phyloP scores from a whole-genome alignment of 2,329 filamentous ascomycete genomes.

The Ilyonectria robusta region DNA sequence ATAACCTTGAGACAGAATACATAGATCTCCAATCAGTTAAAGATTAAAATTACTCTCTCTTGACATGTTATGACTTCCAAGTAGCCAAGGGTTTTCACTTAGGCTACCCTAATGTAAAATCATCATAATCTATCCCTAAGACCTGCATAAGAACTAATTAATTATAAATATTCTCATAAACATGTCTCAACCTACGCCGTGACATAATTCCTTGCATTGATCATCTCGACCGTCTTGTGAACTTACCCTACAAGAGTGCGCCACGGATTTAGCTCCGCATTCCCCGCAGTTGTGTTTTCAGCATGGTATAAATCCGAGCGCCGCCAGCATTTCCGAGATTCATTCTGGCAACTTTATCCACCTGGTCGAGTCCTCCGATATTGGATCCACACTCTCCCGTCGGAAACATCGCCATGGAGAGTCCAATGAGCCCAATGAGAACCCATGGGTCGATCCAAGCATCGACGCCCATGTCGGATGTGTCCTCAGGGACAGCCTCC shows the following conservation, averaged over 20 bases:
- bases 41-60: too few relatives aligned
- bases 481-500: slow-evolving; percentile 22
- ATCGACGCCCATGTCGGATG: slow-evolving; percentile 36
- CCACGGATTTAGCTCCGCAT: slow-evolving; percentile 1
- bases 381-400: slow-evolving; percentile 5
- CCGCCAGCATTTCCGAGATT: slow-evolving; percentile 18
- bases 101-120: too few relatives aligned
- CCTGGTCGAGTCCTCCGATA: not conserved
- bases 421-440: slow-evolving; percentile 19
- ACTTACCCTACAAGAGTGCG: not conserved
- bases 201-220: not conserved
- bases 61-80: too few relatives aligned
- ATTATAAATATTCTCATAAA: too few relatives aligned
- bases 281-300: slow-evolving; percentile 7
- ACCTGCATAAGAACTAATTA: too few relatives aligned
- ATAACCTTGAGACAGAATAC: too few relatives aligned
- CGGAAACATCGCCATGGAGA: slow-evolving; percentile 26
- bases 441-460: not conserved
- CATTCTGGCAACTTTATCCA: not conserved
- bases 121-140: too few relatives aligned
- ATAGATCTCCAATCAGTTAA: too few relatives aligned
- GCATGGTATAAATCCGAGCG: slow-evolving; percentile 19
- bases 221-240: not conserved
- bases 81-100: too few relatives aligned
- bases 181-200: too few relatives aligned